Conservation (phyloP, 2,329 filamentous ascomycete species). For the Mycocentrospora acerina region DNA sequence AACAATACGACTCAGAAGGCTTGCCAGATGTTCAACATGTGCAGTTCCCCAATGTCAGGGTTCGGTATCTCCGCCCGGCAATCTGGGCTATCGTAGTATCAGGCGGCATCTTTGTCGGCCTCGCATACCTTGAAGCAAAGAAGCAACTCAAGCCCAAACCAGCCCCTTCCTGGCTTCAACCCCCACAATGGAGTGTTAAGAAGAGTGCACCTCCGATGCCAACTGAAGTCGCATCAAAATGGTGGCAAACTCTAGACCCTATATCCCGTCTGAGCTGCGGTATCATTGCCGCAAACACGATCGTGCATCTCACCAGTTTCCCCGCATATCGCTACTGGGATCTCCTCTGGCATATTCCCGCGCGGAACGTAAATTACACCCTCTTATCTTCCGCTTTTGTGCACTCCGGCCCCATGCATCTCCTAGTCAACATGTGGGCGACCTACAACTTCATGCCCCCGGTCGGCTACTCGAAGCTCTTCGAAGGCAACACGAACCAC, state of each 20-base stretch:
- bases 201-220: slow-evolving; percentile 24
- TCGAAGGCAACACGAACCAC: slow-evolving; percentile 34
- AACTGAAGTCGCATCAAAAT: slow-evolving; percentile 26
- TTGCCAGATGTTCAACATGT: neutral
- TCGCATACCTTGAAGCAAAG: slow-evolving; percentile 33
- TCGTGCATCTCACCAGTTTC: slow-evolving; percentile 29
- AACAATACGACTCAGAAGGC: neutral
- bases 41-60: slow-evolving; percentile 15
- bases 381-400: slow-evolving; percentile 33
- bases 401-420: slow-evolving; percentile 23
- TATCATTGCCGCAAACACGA: slow-evolving; percentile 31
- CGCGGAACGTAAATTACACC: slow-evolving; percentile 30
- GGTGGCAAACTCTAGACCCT: slow-evolving; percentile 26
- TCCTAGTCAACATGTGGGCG: slow-evolving; percentile 33
- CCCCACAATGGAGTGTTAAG: slow-evolving; percentile 16
- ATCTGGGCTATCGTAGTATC: slow-evolving; percentile 32
- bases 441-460: slow-evolving; percentile 34
- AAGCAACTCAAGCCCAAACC: slow-evolving; percentile 21
- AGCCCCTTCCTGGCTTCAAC: slow-evolving; percentile 15
- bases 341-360: slow-evolving; percentile 33
- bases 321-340: slow-evolving; percentile 25
- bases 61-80: slow-evolving; percentile 30
- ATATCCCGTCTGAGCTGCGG: slow-evolving; percentile 30
- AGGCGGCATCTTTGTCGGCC: slow-evolving; percentile 26
- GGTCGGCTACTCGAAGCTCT: slow-evolving; percentile 30